These are phyloP conservation scores for Suillus luteus DNA, from an alignment of 768 basidiomycete genomes.

Conservation along the genomic window DNA sequence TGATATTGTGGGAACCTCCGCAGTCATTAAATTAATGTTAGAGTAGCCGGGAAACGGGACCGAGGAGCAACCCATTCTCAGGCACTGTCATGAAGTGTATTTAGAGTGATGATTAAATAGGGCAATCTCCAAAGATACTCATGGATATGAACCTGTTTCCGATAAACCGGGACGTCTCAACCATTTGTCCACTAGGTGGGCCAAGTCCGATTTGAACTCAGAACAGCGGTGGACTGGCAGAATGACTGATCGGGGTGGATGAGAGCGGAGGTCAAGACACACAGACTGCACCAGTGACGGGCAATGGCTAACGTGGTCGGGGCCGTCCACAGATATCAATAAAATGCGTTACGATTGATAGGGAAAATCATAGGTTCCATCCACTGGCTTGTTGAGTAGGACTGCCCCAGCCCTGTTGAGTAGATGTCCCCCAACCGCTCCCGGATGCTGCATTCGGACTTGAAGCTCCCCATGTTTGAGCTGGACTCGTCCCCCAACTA, in stretches of 20 bases:
- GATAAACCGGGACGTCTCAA: neutral
- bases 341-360: neutral
- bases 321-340: neutral
- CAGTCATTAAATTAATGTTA: neutral
- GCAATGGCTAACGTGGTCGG: neutral
- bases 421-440: constrained; percentile 26
- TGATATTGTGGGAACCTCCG: neutral
- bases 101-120: neutral
- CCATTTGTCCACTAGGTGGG: neutral
- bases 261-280: neutral
- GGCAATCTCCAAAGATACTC: neutral
- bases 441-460: constrained; percentile 31
- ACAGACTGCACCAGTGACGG: neutral
- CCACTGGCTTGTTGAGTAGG: constrained; percentile 52
- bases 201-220: neutral
- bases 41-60: neutral
- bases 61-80: neutral
- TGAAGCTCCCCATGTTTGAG: constrained; percentile 40
- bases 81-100: neutral
- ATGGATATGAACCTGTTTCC: too few relatives aligned
- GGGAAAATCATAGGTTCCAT: constrained; percentile 43
- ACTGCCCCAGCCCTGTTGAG: constrained; percentile 50
- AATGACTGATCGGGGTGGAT: neutral
- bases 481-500: constrained; percentile 37
- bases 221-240: neutral